A percentile compares a stretch with the other conserved stretches of the same genome.
Evolutionary conservation across 2,329 filamentous ascomycete genomes (phyloP).

Genomic region (Ophiostoma ips): DNA sequence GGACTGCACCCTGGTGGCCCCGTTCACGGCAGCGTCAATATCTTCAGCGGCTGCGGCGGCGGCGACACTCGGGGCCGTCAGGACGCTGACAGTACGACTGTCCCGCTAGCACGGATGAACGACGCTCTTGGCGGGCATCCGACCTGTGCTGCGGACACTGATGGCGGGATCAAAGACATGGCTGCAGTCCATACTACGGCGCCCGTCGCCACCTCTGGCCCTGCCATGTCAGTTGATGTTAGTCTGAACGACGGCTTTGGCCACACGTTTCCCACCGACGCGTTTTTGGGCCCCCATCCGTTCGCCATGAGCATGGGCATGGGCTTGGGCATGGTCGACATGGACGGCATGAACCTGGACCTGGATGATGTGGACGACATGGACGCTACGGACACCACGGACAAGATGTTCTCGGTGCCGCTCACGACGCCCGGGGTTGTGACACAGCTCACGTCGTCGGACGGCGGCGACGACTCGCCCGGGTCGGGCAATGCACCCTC

Average conservation of each 20-base stretch:
- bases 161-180: too few relatives aligned
- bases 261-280: neutral
- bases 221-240: neutral
- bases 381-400: conserved; percentile 9
- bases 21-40: too few relatives aligned
- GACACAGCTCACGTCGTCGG: conserved; percentile 12
- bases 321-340: conserved; percentile 21
- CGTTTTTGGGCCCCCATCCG: conserved; percentile 11
- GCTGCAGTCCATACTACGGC: neutral
- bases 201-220: neutral
- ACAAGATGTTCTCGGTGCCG: neutral
- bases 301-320: conserved; percentile 31
- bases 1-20: neutral
- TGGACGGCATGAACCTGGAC: conserved; percentile 10
- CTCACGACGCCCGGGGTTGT: neutral
- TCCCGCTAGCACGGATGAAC: too few relatives aligned
- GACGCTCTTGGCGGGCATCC: too few relatives aligned
- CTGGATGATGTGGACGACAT: conserved; percentile 16
- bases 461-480: conserved; percentile 14
- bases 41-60: too few relatives aligned
- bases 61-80: too few relatives aligned
- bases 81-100: too few relatives aligned
- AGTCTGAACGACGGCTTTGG: neutral
- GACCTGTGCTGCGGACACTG: too few relatives aligned
- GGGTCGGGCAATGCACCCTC: conserved; percentile 14